These are phyloP conservation scores for Botryotinia calthae DNA, from an alignment of 2,329 filamentous ascomycete genomes.

Conservation along the genomic window DNA sequence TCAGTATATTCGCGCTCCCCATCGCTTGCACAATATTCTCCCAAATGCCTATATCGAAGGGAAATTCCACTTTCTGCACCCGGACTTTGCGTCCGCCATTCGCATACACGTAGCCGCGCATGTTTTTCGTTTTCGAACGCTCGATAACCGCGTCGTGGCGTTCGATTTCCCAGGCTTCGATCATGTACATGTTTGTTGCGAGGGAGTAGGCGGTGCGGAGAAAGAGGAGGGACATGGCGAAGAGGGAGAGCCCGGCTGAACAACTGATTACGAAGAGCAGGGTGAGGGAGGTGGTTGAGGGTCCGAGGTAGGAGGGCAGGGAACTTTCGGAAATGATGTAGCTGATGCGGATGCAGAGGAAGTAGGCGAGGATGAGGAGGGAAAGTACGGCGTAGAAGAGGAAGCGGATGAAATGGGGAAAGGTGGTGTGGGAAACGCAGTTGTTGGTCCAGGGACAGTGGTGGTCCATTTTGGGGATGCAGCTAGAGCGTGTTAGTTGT, in stretches of 20 bases:
- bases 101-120: slow-evolving; percentile 41
- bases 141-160: slow-evolving; percentile 74
- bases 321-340: slow-evolving; percentile 63
- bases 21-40: slow-evolving; percentile 72
- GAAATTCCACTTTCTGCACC: slow-evolving; percentile 69
- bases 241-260: slow-evolving; percentile 56
- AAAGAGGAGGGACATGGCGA: slow-evolving; percentile 64
- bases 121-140: slow-evolving; percentile 60
- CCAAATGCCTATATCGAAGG: slow-evolving; percentile 77
- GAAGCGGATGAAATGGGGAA: slow-evolving; percentile 81
- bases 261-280: slow-evolving; percentile 60
- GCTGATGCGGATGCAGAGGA: slow-evolving; percentile 58
- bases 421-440: slow-evolving; percentile 78
- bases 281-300: slow-evolving; percentile 56
- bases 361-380: slow-evolving; percentile 55
- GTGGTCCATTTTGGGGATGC: slow-evolving; percentile 80
- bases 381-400: slow-evolving; percentile 65
- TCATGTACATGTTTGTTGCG: slow-evolving; percentile 71
- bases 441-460: slow-evolving; percentile 85
- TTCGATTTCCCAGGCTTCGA: slow-evolving; percentile 74
- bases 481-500: slow-evolving; percentile 42
- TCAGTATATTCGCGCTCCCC: slow-evolving; percentile 62
- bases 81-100: slow-evolving; percentile 51
- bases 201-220: slow-evolving; percentile 60
- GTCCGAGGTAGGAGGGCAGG: slow-evolving; percentile 73